Evolutionary conservation across 1,284 basidiomycete genomes (phyloP), one percentile per base, ranked within the genome.

Genomic region (Rhizoctonia solani): DNA sequence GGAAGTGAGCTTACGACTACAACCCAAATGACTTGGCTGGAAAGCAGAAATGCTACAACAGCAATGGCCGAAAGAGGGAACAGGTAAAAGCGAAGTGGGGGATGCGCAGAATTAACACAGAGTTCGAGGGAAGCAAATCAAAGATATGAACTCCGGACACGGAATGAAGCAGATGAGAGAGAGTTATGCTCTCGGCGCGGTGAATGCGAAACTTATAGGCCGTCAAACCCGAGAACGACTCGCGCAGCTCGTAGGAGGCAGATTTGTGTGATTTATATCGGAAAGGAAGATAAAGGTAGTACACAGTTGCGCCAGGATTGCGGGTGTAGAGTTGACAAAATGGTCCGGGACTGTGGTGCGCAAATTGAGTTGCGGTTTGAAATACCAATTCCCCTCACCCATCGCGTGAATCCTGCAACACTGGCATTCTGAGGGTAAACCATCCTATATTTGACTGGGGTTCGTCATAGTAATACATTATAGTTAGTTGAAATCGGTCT

Each of bases 321-420:
- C 34, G 41, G 41, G 25, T 27, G 55, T 46, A 11, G 41, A 25
- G 37, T 27, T 13, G 27, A 19, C 32, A 41, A 41, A 46, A 21
- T 58, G 54, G 39, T 58, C 52, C 52, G 19, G 30, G 14, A n/a
- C 52, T 6, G 29, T 39, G 54, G 54, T 14, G 54, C 42, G 55
- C 55, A 58, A 58, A 58, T 58, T 58, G 55, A 47, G 25, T 21
- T 42, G 55, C 41, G 42, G 55, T 58, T 58, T 47, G 14, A 58
- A 58, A 42, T 32, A 29, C 19, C 34, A 41, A 58, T 58, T 27
- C 27, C 19, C 39, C 42, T 4, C 27, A 16, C 32, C 41, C 37
- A n/a, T n/a, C n/a, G n/a, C n/a, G n/a, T n/a, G n/a, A n/a, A n/a
- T n/a, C n/a, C n/a, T n/a, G n/a, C n/a, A n/a, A n/a, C n/a, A n/a